A percentile compares a stretch with the other conserved stretches of the same genome.
Conservation (phyloP, 495 filamentous ascomycete genomes). For the Aspergillus leporis region DNA sequence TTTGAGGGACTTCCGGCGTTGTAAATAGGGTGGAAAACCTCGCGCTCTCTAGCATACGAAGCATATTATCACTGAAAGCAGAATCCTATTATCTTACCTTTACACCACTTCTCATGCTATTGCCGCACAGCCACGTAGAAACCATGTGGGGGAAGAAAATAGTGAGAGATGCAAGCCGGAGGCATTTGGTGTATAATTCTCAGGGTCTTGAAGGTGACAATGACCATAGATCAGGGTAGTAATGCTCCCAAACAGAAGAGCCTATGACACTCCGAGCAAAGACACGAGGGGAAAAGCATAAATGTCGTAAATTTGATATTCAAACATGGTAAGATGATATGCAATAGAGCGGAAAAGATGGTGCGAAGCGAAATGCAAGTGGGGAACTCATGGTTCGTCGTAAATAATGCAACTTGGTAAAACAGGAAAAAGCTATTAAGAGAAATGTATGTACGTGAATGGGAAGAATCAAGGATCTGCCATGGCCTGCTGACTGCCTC, state of each 20-base stretch:
- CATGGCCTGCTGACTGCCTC: not conserved
- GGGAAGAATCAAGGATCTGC: conserved; percentile 1
- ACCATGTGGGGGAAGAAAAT: conserved; percentile 23
- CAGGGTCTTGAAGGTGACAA: not conserved
- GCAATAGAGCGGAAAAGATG: conserved; percentile 24
- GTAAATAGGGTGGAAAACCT: conserved; percentile 12
- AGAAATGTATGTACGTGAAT: conserved; percentile 13
- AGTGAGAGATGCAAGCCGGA: not conserved
- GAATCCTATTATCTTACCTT: conserved; percentile 2
- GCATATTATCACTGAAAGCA: not conserved
- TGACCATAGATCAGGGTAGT: conserved; percentile 15
- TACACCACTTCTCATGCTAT: conserved; percentile 40
- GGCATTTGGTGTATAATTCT: not conserved
- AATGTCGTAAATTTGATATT: conserved; percentile 9
- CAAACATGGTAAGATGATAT: conserved; percentile 33
- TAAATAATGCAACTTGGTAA: conserved; percentile 13
- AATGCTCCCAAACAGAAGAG: conserved; percentile 21
- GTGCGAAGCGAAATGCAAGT: conserved; percentile 15
- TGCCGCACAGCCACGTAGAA: conserved; percentile 22
- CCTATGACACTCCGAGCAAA: not conserved
- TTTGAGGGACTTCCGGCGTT: conserved; percentile 11
- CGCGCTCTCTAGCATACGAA: conserved; percentile 4
- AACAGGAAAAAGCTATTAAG: conserved; percentile 12
- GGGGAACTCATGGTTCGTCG: conserved; percentile 21
- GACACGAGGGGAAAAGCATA: not conserved